Evolutionary conservation across 1,284 basidiomycete species (phyloP).

Genomic region (Tetrapyrgos nigripes): DNA sequence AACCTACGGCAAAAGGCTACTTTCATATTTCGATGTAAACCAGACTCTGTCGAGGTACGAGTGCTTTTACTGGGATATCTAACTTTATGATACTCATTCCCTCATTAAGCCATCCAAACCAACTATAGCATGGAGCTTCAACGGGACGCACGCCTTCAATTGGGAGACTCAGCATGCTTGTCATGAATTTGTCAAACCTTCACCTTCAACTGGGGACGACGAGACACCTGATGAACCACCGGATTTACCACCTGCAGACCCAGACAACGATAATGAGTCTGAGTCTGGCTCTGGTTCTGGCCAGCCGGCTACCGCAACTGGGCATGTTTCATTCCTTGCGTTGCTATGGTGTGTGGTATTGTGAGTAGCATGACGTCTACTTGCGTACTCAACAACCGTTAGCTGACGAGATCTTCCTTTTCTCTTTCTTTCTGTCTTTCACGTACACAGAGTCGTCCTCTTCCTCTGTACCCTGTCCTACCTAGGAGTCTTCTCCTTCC

Average conservation of each 20-base stretch:
- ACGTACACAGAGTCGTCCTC: not conserved
- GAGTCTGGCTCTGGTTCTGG: too few species aligned
- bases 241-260: not conserved
- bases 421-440: not conserved
- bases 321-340: not conserved
- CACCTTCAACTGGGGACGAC: not conserved
- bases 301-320: not conserved
- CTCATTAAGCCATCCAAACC: slow-evolving; percentile 34
- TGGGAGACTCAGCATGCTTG: slow-evolving; percentile 42
- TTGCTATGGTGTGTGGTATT: not conserved
- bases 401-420: too few species aligned
- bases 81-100: not conserved
- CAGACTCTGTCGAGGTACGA: slow-evolving; percentile 34
- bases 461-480: not conserved
- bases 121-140: slow-evolving; percentile 33
- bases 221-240: not conserved
- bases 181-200: too few species aligned
- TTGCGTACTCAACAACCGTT: too few species aligned
- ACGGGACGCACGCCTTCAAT: slow-evolving; percentile 37
- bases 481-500: not conserved
- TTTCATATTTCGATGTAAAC: slow-evolving; percentile 48
- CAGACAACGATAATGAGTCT: not conserved
- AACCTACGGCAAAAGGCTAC: slow-evolving; percentile 42
- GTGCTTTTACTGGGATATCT: not conserved
- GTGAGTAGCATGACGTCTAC: not conserved